Conservation (phyloP, 768 basidiomycete species). For the Hirschioporus abietinus region DNA sequence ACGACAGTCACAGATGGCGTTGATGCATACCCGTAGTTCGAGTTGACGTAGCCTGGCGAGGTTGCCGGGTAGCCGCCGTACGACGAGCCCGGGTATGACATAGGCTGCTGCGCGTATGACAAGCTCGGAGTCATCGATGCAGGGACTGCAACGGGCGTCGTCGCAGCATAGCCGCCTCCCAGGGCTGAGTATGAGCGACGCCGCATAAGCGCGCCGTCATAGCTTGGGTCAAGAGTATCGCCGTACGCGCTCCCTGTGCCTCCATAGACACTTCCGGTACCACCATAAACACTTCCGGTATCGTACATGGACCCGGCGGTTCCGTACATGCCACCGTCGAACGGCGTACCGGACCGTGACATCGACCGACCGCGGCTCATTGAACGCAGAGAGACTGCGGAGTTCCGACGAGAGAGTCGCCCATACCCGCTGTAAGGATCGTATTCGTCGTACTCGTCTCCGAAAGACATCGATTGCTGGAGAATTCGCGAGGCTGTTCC, state of each 20-base stretch:
- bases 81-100: not conserved
- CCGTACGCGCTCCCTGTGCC: not conserved
- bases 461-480: not conserved
- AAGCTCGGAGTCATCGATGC: not conserved
- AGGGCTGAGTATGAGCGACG: not conserved
- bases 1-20: not conserved
- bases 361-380: not conserved
- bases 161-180: not conserved
- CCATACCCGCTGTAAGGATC: not conserved
- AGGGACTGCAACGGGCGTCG: not conserved
- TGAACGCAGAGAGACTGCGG: not conserved
- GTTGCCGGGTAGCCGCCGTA: not conserved
- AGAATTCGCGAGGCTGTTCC: conserved; percentile 46
- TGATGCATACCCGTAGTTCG: not conserved
- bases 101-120: not conserved
- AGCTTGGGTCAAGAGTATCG: not conserved
- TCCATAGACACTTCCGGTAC: not conserved
- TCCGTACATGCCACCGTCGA: conserved; percentile 1
- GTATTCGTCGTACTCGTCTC: not conserved
- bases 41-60: not conserved
- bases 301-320: no score
- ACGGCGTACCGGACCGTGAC: not conserved
- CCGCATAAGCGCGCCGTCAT: not conserved
- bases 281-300: not conserved
- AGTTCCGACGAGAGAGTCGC: not conserved